Base-by-base conservation (phyloP, 768 basidiomycete genomes). In the Leccinum arenicola region DNA sequence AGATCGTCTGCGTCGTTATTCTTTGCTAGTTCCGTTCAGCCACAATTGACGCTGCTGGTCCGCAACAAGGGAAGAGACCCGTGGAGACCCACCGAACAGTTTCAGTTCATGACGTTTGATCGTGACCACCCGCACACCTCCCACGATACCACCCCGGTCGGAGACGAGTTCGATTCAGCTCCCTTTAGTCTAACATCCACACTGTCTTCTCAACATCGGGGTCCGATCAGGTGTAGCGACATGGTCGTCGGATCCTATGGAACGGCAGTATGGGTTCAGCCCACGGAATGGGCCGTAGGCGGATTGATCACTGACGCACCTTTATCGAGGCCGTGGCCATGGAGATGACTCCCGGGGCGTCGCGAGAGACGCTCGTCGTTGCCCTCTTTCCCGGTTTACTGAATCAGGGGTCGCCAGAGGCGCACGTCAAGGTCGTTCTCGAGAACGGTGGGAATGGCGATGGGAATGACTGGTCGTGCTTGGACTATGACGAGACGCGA, bases 261-360 rank as follows among this genome's bases (percentile, higher is more conserved):
- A 6, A 86, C 85, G 0, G 85, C 85, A 2, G 74, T 82, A 7
- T 88, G 86, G 85, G 77, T 87, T 29, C 80, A 81, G 57, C 87
- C 87, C 23, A 78, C 71, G 57, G 80, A 80, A 62, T 77, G 75
- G 59, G 74, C 77, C 7, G 64, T 66, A 4, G 74, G 63, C 1
- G 81, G 80, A 27, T 71, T 78, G 59, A 61, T 79, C 62, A 66
- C 60, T 61, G 64, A 68, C 14, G 60, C 35, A 55, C 60, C 35
- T 29, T 64, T 17, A 36, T 58, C 23, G 58, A 63, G 45, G 54
- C 62, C 38, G 52, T 66, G 36, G 55, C 69, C 3, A 54, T 61
- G 19, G 52, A 60, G 38, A 52, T 66, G 36, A 27, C 27, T 27
- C 55, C 62, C 19, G 52, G 58, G 15, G 57, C 61, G 12, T 65